Percentiles rank a stretch among this genome's conserved stretches.
Evolutionary conservation across 352 stramenopile species (phyloP).

Genomic region (Globisporangium paddicum): DNA sequence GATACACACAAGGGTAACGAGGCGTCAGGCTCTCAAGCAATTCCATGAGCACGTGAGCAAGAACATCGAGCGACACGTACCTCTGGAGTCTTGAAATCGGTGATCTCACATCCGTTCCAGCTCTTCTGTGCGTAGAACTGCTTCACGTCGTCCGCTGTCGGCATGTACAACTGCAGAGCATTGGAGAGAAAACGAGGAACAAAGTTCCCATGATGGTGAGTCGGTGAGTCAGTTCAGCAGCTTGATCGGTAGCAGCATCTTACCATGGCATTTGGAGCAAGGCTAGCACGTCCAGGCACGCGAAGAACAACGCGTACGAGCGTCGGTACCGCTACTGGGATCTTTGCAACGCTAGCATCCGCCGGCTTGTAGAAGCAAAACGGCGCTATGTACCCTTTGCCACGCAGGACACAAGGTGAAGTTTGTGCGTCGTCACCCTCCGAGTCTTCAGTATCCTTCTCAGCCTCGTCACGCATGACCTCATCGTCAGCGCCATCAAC

Average conservation of each 20-base stretch:
- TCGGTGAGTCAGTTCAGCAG: neutral
- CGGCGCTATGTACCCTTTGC: conserved; percentile 57
- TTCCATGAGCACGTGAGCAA: neutral
- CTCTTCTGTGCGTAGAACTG: conserved; percentile 24
- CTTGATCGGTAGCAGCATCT: neutral
- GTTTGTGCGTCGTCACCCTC: conserved; percentile 11
- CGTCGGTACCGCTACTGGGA: conserved; percentile 61
- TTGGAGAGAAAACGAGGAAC: neutral
- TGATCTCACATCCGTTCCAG: conserved; percentile 29
- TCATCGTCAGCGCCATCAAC: neutral
- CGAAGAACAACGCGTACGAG: conserved; percentile 57
- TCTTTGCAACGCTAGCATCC: conserved; percentile 6
- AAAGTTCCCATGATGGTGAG: neutral
- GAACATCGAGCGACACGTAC: neutral
- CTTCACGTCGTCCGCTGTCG: conserved; percentile 21
- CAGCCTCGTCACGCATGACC: neutral
- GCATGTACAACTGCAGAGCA: conserved; percentile 25
- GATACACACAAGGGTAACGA: neutral
- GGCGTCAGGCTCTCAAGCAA: neutral
- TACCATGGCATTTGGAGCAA: conserved; percentile 68
- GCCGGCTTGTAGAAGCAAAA: conserved; percentile 49
- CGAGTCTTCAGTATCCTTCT: neutral
- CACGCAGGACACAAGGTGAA: conserved; percentile 49
- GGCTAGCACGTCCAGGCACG: conserved; percentile 47
- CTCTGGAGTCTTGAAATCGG: conserved; percentile 4